Base-by-base conservation (phyloP, 73 alveolate species). In the Paramecium biaurelia region DNA sequence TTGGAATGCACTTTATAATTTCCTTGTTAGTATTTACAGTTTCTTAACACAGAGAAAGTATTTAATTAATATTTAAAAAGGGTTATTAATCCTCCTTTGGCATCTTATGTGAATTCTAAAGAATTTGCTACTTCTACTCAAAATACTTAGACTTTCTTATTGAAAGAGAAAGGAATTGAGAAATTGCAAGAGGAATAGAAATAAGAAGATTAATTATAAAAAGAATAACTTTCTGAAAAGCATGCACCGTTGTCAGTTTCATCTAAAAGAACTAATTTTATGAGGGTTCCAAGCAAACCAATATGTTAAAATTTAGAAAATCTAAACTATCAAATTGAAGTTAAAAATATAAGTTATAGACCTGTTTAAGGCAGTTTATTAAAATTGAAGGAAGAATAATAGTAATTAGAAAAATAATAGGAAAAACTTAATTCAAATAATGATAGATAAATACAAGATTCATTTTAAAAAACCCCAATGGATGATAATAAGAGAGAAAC, bases 251-350 rank as follows among this genome's bases (percentile, higher is more conserved):
- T 76, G 35, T 89, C 94, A 15, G 90, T 89, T 89, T 89, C 94
- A 89, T 89, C 94, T 24, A 89, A 89, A 72, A 76, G 94, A 57
- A 89, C 94, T 3, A 89, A 89, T 89, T 89, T 89, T 37, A 58
- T 89, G 85, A 89, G 94, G 76, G 90, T 89, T 4, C 94, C 94
- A 28, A 70, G 92, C 76, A 89, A 89, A 42, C 94, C 94, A 5
- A 89, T 89, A n/a, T 45, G 92, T 53, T 59, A 89, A 89, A 70
- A 38, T 23, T 38, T 89, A 5, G 94, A 89, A 47, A 89, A 82
- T 42, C 74, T 89, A 42, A 70, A 56, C 37, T 82, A 89, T 28
- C 49, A 89, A 72, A 89, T 89, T 70, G 94, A 89, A 37, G 94
- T 89, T 21, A 89, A 89, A 38, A 89, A 89, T 89, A 89, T 89